Evolutionary conservation across 169 alveolate genomes (phyloP), one percentile per base, ranked within the genome.

Genomic region (Cryptosporidium sp.): DNA sequence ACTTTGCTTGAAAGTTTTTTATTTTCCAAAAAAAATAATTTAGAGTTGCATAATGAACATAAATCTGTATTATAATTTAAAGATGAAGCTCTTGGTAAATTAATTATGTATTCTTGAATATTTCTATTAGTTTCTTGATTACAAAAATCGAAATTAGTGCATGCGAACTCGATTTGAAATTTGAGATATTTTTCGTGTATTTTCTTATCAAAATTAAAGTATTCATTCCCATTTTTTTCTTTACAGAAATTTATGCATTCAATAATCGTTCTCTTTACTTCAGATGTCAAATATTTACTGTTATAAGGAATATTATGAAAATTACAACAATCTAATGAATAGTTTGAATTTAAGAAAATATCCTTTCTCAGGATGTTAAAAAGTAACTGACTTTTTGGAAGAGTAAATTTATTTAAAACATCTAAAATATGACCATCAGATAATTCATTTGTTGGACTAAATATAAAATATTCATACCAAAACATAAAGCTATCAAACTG

Each of bases 241-340:
- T 53, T 52, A 37, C 5, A 35, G 10, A 35, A 16, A 33, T 26
- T 7, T 10, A 73, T 21, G 3, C 29, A 18, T 9, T 73, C 35
- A 0, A 26, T 21, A 21, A 73, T 26, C 9, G 26, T 12, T 37
- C 21, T 60, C 37, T 21, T 35, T 6, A 53, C n/a, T 35, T 53
- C 45, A 26, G 33, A 10, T 26, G n/a, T 44, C 1, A 80, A 9
- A 37, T 29, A 80, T 37, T 80, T 44, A 3, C 3, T 31, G 33
- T 65, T 62, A 80, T 62, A 62, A 18, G 89, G 89, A 26, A 80
- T 62, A 29, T 62, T 62, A 18, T 80, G 89, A 42, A 37, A 80
- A 44, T 61, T 42, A 29, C 89, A 80, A 37, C 89, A 80, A 65
- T 42, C 29, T 1, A 23, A 58, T 7, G 62, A 26, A 23, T 29